A percentile compares a stretch with the other conserved stretches of the same genome.
Conservation (phyloP, 805 yeast species). For the Barnettozyma californica region DNA sequence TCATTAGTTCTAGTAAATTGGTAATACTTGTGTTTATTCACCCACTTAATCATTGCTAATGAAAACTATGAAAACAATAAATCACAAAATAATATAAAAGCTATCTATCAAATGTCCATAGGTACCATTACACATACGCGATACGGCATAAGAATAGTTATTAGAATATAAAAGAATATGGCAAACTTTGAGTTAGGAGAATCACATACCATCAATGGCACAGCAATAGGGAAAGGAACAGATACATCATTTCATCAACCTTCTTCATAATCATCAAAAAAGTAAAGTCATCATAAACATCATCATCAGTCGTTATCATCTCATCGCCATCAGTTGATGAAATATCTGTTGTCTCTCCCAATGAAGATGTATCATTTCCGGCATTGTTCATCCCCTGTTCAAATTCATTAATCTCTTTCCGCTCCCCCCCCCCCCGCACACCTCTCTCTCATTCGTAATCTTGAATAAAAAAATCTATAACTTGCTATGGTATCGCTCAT, state of each 20-base stretch:
- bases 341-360: background rate
- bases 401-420: conserved; percentile 1
- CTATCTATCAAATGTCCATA: too few relatives aligned
- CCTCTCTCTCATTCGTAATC: background rate
- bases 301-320: conserved; percentile 2
- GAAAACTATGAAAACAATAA: too few relatives aligned
- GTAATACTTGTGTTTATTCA: too few relatives aligned
- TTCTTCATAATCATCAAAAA: conserved; percentile 1
- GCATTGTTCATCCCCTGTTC: background rate
- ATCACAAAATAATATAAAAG: too few relatives aligned
- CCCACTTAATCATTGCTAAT: too few relatives aligned
- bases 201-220: background rate
- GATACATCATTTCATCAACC: conserved; percentile 1
- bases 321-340: background rate
- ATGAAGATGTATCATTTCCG: background rate
- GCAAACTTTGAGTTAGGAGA: background rate
- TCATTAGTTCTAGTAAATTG: too few relatives aligned
- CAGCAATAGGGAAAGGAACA: background rate
- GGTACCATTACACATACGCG: background rate
- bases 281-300: background rate
- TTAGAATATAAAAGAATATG: background rate
- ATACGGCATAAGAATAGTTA: background rate
- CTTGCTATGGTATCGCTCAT: background rate
- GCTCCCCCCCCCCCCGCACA: background rate
- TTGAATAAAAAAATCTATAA: background rate